phyloP scores from a whole-genome alignment of 805 yeast genomes.

The Candida multigemmis region DNA sequence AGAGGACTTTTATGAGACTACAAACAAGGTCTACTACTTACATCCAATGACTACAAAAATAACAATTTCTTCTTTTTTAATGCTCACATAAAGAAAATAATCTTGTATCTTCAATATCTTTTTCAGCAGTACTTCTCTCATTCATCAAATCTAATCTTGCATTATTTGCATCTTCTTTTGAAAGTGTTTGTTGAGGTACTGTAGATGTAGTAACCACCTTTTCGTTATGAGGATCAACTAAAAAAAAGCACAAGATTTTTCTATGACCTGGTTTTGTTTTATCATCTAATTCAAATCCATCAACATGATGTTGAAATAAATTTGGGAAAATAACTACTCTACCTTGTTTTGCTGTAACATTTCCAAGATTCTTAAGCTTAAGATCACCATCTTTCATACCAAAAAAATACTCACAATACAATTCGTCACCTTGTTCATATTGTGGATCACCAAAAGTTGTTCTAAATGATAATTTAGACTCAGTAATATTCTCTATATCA shows the following conservation, averaged over 20 bases:
- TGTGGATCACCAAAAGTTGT: conserved; percentile 17
- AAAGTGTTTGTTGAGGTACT: conserved; percentile 29
- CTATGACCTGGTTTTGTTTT: conserved; percentile 25
- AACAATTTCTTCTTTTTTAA: too few species aligned
- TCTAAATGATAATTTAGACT: conserved; percentile 22
- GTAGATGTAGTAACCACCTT: conserved; percentile 15
- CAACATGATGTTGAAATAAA: conserved; percentile 28
- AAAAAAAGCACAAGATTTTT: conserved; percentile 29
- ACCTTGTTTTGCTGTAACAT: conserved; percentile 13
- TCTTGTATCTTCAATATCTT: conserved; percentile 8
- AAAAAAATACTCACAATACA: conserved; percentile 13
- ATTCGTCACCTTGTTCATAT: conserved; percentile 24
- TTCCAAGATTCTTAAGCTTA: conserved; percentile 15
- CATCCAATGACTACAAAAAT: too few species aligned
- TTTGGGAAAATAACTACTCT: conserved; percentile 30
- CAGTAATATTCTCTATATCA: conserved; percentile 28
- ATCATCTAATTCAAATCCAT: conserved; percentile 26
- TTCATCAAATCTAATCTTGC: conserved; percentile 20
- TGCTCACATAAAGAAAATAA: conserved; percentile 25
- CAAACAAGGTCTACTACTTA: too few species aligned
- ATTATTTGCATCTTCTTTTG: conserved; percentile 15
- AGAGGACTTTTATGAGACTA: too few species aligned
- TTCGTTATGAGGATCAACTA: conserved; percentile 26
- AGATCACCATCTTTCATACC: conserved; percentile 21
- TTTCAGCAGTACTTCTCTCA: conserved; percentile 14